These are phyloP conservation scores for Adiantum capillusveneris DNA, from an alignment of 75 land plant species.

Conservation along the genomic window DNA sequence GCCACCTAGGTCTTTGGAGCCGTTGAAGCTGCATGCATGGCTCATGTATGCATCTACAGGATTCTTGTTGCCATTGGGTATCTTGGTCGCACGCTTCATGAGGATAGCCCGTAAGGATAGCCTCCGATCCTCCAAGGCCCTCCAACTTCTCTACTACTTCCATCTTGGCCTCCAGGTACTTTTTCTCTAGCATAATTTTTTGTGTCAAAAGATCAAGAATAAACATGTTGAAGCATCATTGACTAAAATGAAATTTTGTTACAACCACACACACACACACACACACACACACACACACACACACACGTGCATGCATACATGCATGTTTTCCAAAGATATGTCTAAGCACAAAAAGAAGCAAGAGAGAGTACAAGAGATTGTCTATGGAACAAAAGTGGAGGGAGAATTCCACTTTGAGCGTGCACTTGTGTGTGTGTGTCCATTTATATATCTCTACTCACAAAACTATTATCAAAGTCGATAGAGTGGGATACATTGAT, in stretches of 20 bases:
- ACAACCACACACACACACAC: background rate
- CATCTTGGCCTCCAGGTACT: background rate
- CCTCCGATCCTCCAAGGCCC: no score
- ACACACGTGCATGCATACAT: background rate
- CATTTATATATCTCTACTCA: no score
- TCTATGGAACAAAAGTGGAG: no score
- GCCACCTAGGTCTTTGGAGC: no score
- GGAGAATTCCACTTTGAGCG: no score
- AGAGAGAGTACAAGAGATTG: no score
- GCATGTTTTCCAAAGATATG: background rate
- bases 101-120: background rate
- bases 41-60: conserved; percentile 2
- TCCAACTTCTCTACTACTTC: background rate
- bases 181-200: no score
- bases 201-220: no score
- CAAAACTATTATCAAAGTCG: no score
- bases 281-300: background rate
- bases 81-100: conserved; percentile 4
- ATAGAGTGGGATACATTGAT: no score
- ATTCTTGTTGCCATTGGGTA: conserved; percentile 3
- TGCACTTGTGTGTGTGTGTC: no score
- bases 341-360: no score
- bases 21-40: conserved; percentile 6
- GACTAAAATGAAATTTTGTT: background rate
- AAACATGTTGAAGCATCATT: background rate